Conservation (phyloP, 2,329 filamentous ascomycete genomes). For the Botryotinia convoluta region DNA sequence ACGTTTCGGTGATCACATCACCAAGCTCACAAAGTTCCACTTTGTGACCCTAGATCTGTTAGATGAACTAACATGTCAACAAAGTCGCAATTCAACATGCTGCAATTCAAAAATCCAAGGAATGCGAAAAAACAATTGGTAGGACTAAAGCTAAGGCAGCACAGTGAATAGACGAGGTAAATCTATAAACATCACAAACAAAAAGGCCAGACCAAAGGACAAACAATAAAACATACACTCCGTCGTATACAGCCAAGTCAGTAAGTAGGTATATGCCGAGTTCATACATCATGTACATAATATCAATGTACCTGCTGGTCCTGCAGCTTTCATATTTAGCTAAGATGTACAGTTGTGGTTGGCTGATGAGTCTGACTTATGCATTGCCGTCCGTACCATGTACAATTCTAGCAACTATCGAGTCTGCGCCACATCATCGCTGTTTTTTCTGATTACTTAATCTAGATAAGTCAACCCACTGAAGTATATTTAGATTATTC, state of each 20-base stretch:
- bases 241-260: background rate
- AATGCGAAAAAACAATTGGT: background rate
- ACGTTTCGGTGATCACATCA: background rate
- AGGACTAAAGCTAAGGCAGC: background rate
- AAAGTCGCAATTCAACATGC: background rate
- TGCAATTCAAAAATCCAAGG: background rate
- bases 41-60: background rate
- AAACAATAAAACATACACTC: background rate
- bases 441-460: background rate
- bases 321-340: constrained; percentile 13
- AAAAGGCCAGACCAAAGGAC: background rate
- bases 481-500: constrained; percentile 2
- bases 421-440: constrained; percentile 5
- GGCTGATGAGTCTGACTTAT: background rate
- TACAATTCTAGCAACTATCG: background rate
- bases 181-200: background rate
- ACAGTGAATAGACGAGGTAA: background rate
- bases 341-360: background rate
- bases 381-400: background rate
- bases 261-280: background rate
- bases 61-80: too few relatives aligned
- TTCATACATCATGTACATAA: background rate
- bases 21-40: background rate
- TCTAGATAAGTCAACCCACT: background rate
- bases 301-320: background rate